Percentiles rank a stretch among this genome's conserved stretches.
These are phyloP conservation scores for Kodamaea fukazawae DNA, from an alignment of 805 yeast species.

Conservation along the genomic window DNA sequence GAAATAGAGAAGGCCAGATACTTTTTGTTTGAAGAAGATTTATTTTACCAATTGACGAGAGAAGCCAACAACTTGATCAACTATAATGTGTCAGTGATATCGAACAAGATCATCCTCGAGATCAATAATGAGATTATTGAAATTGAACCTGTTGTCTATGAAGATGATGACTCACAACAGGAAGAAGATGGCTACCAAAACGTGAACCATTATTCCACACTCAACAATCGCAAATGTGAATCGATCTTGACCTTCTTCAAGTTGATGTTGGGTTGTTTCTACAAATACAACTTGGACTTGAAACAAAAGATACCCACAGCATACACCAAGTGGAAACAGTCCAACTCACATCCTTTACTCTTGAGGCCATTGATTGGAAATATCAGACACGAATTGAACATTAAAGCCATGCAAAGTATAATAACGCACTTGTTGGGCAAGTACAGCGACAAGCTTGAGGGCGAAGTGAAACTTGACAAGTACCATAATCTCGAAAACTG, in stretches of 20 bases:
- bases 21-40: slow-evolving; percentile 82
- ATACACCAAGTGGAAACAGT: slow-evolving; percentile 43
- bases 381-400: slow-evolving; percentile 49
- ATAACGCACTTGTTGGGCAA: slow-evolving; percentile 21
- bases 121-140: slow-evolving; percentile 66
- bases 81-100: slow-evolving; percentile 63
- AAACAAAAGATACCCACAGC: slow-evolving; percentile 48
- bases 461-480: slow-evolving; percentile 15
- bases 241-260: slow-evolving; percentile 52
- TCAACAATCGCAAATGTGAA: slow-evolving; percentile 47
- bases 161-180: slow-evolving; percentile 26
- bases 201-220: slow-evolving; percentile 28
- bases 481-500: slow-evolving; percentile 23
- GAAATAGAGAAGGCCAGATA: slow-evolving; percentile 67
- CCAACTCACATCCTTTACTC: slow-evolving; percentile 44
- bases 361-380: slow-evolving; percentile 59
- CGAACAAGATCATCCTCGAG: slow-evolving; percentile 63
- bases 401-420: slow-evolving; percentile 28
- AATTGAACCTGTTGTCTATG: slow-evolving; percentile 57
- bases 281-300: slow-evolving; percentile 42
- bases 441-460: slow-evolving; percentile 13
- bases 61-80: slow-evolving; percentile 73
- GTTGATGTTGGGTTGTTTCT: slow-evolving; percentile 60
- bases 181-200: slow-evolving; percentile 39
- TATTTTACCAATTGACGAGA: slow-evolving; percentile 70